Base-by-base conservation (phyloP, 176 grass and related monocot species). In the Ensete ventricosum region DNA sequence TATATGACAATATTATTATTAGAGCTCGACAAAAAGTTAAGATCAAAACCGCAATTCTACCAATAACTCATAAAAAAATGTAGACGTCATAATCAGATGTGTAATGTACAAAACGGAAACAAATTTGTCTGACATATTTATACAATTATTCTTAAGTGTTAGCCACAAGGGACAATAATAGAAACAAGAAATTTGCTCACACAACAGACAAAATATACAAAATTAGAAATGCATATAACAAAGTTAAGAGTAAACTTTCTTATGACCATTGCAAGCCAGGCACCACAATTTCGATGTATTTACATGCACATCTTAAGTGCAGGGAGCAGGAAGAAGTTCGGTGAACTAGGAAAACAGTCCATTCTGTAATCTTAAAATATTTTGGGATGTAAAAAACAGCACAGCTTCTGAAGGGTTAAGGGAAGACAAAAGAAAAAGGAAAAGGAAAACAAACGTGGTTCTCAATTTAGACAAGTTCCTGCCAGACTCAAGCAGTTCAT, bases 1-100 rank as follows among this genome's bases (percentile, higher is more conserved):
- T 98, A 78, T 0, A 77, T 4, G 9, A 23, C 26, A 49, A 50
- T 17, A 62, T 11, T n/a, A 75, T 59, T 21, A 60, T 50, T 62
- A 76, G 62, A 76, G 2, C 26, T 49, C 14, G 7, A 67, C 9
- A 14, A 49, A 9, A 78, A 71, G 70, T 10, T 59, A 6, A 67
- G 14, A 29, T 67, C 57, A 7, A 60, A 20, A 19, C 4, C 34
- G 9, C 14, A 58, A 79, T 17, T 77, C 63, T 64, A 58, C 52
- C 17, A 60, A 60, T n/a, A 23, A 22, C 6, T 22, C 11, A 23
- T 9, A 64, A 64, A 2, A 67, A 43, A 43, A 43, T 43, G 34
- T 14, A 14, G 6, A 66, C 14, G 11, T 66, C 11, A 66, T 12
- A 12, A 7, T 9, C 27, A 12, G 23, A 27, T 25, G 25, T 26